Conservation (phyloP, 2,329 filamentous ascomycete species). For the Xylaria sp. region DNA sequence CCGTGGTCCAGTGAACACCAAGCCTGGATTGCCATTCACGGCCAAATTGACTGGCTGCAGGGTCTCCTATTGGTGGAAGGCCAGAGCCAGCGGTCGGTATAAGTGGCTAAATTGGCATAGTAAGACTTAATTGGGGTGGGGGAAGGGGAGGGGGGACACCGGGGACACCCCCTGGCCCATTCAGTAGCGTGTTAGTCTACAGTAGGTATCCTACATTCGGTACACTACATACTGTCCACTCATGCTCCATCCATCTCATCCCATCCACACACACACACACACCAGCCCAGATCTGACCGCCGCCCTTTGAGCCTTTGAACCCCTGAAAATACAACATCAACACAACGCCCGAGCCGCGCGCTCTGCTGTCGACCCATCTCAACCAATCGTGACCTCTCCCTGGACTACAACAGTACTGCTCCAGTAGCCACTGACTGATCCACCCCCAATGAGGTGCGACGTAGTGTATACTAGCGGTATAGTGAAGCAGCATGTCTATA, state of each 20-base stretch:
- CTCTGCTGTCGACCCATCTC: conserved; percentile 27
- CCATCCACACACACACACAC: neutral
- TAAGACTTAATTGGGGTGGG: too few relatives aligned
- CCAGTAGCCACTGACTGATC: conserved; percentile 13
- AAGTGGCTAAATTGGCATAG: conserved; percentile 32
- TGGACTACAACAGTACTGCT: neutral
- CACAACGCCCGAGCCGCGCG: conserved; percentile 44
- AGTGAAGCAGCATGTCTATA: too few relatives aligned
- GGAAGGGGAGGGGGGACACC: too few relatives aligned
- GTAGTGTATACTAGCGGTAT: too few relatives aligned
- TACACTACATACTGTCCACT: neutral
- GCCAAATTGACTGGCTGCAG: conserved; percentile 29
- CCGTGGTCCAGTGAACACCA: neutral
- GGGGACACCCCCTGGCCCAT: too few relatives aligned
- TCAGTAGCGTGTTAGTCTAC: too few relatives aligned
- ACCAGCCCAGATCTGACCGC: conserved; percentile 24
- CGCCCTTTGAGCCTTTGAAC: conserved; percentile 10
- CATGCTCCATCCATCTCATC: neutral
- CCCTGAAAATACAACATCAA: conserved; percentile 46
- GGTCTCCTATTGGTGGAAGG: conserved; percentile 37
- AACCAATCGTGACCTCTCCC: conserved; percentile 26
- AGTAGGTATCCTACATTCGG: too few relatives aligned
- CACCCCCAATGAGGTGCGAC: neutral
- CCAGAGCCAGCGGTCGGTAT: conserved; percentile 18
- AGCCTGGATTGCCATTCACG: conserved; percentile 29